Conservation (phyloP, 2,329 filamentous ascomycete genomes). For the Nannizziopsis arthrosporioides region DNA sequence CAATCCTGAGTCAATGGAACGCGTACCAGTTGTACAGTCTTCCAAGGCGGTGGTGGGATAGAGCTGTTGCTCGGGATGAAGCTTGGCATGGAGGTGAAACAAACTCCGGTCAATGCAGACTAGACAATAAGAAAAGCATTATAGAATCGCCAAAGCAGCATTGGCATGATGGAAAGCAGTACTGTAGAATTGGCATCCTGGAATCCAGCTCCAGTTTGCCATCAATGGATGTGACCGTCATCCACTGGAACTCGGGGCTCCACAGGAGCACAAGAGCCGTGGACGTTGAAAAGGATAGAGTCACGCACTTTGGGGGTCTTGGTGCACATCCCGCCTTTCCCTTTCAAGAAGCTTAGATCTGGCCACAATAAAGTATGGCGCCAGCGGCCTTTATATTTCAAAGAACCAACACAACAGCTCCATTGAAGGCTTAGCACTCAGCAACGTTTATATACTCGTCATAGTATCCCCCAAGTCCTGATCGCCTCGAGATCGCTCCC, state of each 20-base stretch:
- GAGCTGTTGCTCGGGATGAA: slow-evolving; percentile 31
- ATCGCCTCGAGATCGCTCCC: neutral
- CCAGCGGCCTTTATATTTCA: too few species aligned
- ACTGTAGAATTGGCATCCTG: neutral
- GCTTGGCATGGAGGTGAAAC: slow-evolving; percentile 28
- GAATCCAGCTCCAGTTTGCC: too few species aligned
- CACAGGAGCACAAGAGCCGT: neutral
- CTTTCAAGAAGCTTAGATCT: slow-evolving; percentile 11
- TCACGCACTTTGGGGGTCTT: slow-evolving; percentile 1
- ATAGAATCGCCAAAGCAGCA: neutral
- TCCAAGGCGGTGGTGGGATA: slow-evolving; percentile 29
- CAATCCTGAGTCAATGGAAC: neutral
- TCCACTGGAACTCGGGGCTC: too few species aligned
- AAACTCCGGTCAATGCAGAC: neutral
- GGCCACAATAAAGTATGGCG: slow-evolving; percentile 6
- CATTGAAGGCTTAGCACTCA: neutral
- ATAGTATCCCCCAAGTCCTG: too few species aligned
- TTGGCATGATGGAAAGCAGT: neutral
- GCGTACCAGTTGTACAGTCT: slow-evolving; percentile 30
- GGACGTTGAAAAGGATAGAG: neutral
- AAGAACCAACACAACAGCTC: neutral
- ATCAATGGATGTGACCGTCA: too few species aligned
- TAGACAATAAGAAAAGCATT: neutral
- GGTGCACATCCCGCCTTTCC: slow-evolving; percentile 9
- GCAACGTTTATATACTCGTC: too few species aligned